Base-by-base conservation (phyloP, 2,329 filamentous ascomycete species). In the Sporothrix mexicana region DNA sequence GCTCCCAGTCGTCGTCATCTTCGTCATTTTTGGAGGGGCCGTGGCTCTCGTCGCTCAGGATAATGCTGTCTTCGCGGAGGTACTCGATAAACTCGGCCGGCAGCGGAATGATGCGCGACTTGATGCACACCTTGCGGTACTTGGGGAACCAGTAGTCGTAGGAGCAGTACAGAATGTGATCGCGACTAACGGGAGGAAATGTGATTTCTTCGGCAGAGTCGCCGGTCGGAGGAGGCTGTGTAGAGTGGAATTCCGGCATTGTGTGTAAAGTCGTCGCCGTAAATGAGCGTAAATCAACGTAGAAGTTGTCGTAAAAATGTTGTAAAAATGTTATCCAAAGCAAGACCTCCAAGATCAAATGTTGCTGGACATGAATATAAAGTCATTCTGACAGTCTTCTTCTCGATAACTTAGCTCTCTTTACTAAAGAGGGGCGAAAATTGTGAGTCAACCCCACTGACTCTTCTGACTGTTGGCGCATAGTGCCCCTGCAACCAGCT, bases 131-230 rank as follows among this genome's bases (percentile, higher is more conserved):
- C 8, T 89, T 85, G 74, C 93, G 91, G 80, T 97, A 97, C 81
- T 90, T 93, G 70, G 92, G 90, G 78, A 97, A 93, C 96, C 96
- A 99, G 74, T 87, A 89, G 80, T 97, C 93, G 81, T 97, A 98
- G 57, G 96, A 97, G 83, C 95, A 99, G 82, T 98, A 92, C 71
- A 97, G 85, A 74, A 99, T 97, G 79, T 99, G 95, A 64, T 92
- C 89, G 79, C 91, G 92, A 45, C 91, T 94, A 73, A 97, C 88
- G 0, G 94, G 93, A 23, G 94, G 93, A 79, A 99, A 98, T 23
- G 88, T 89, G 20, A 93, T 84, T 4, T 73, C 69, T 36, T 47
- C 73, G 5, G 64, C 74, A 41, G 51, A 51, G 69, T n/a, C 15
- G 15, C 15, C 64, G 23, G 72, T 15, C 25, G 68, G 30, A 43